These are phyloP conservation scores for Calonectria honghensis DNA, from an alignment of 2,329 filamentous ascomycete genomes.

Conservation along the genomic window DNA sequence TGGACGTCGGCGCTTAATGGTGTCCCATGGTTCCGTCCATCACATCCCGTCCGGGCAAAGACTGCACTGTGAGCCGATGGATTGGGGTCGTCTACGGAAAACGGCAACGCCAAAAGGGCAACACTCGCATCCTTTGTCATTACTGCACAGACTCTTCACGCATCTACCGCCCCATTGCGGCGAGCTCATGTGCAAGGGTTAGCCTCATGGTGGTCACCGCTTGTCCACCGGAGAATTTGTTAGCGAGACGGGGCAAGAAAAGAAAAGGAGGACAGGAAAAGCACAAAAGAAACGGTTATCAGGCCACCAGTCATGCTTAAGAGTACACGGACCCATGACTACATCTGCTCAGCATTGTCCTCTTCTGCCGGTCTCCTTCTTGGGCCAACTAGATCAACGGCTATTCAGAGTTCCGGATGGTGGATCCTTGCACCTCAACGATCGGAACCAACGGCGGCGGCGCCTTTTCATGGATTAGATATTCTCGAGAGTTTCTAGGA, in stretches of 20 bases:
- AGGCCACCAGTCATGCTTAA: background rate
- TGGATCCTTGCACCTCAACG: slow-evolving; percentile 25
- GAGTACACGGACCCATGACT: background rate
- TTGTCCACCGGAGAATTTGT: slow-evolving; percentile 3
- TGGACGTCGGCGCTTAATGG: slow-evolving; percentile 55
- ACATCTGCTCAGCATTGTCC: background rate
- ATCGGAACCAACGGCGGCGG: slow-evolving; percentile 32
- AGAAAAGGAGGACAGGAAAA: slow-evolving; percentile 7
- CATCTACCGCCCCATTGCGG: slow-evolving; percentile 39
- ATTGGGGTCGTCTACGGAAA: slow-evolving; percentile 22
- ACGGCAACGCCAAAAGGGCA: slow-evolving; percentile 27
- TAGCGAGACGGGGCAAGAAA: background rate
- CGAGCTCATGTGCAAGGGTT: slow-evolving; percentile 45
- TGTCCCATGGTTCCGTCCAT: slow-evolving; percentile 39
- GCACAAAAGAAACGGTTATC: slow-evolving; percentile 46
- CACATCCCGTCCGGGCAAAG: slow-evolving; percentile 35
- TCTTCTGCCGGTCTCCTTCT: background rate
- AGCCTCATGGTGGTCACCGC: slow-evolving; percentile 40
- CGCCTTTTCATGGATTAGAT: slow-evolving; percentile 3
- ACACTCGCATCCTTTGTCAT: slow-evolving; percentile 38
- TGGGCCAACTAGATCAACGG: slow-evolving; percentile 12
- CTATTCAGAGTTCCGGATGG: slow-evolving; percentile 27
- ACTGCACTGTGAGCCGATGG: slow-evolving; percentile 25
- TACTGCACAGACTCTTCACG: slow-evolving; percentile 35
- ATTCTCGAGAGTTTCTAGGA: slow-evolving; percentile 12